Evolutionary conservation across 805 yeast genomes (phyloP).

Genomic region (Wickerhamiella allomyrinae): DNA sequence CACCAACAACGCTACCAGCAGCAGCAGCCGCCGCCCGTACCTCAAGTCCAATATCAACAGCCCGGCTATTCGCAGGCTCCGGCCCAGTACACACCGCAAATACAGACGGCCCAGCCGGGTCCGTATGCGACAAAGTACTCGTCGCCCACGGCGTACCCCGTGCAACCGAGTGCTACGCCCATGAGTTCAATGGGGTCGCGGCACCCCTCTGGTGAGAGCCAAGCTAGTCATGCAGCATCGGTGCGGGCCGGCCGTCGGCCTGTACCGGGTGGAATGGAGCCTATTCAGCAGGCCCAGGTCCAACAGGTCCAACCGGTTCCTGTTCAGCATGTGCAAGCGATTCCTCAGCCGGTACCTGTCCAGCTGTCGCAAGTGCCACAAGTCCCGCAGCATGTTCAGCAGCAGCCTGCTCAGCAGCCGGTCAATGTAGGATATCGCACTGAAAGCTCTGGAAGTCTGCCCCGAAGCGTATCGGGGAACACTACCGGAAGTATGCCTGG

Average conservation of each 20-base stretch:
- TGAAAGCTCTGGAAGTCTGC: too few species aligned
- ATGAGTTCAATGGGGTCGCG: not conserved
- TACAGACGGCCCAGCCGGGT: not conserved
- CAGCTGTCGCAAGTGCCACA: too few species aligned
- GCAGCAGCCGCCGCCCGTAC: not conserved
- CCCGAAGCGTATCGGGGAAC: not conserved
- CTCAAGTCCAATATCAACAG: not conserved
- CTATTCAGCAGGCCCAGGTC: not conserved
- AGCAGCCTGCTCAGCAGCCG: slow-evolving; percentile 2
- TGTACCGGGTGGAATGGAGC: not conserved
- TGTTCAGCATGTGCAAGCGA: not conserved
- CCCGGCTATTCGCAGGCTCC: not conserved
- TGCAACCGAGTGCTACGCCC: slow-evolving; percentile 1
- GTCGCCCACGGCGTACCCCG: not conserved
- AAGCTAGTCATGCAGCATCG: not conserved
- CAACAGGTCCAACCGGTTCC: not conserved
- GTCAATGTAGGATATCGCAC: too few species aligned
- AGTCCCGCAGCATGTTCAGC: slow-evolving; percentile 4
- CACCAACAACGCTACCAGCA: not conserved
- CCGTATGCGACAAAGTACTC: not conserved
- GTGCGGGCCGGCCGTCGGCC: not conserved
- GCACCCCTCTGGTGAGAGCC: not conserved
- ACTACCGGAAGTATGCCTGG: not conserved
- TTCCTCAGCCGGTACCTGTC: slow-evolving; percentile 4
- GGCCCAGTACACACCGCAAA: slow-evolving; percentile 1